These are phyloP conservation scores for Colletotrichum navitas DNA, from an alignment of 2,329 filamentous ascomycete species.

Conservation along the genomic window DNA sequence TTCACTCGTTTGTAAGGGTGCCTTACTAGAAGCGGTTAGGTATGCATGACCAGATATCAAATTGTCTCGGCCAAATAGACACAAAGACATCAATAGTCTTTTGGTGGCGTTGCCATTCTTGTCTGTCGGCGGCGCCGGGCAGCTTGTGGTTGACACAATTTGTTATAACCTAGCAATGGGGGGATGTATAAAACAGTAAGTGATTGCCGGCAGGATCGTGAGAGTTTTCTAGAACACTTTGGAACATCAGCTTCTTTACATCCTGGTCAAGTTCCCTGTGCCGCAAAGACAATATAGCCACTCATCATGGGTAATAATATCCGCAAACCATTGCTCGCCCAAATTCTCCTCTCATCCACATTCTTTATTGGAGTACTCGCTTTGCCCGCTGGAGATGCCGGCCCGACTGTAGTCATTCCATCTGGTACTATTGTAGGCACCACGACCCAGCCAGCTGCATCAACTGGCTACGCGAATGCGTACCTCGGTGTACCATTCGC, in stretches of 20 bases:
- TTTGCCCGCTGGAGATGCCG: constrained; percentile 11
- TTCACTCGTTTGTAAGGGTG: no score
- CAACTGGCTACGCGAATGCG: constrained; percentile 27
- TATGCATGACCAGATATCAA: no score
- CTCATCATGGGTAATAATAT: constrained; percentile 20
- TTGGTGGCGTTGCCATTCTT: not conserved
- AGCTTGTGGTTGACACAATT: not conserved
- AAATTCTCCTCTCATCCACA: constrained; percentile 17
- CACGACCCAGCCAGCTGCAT: constrained; percentile 10
- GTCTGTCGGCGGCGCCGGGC: not conserved
- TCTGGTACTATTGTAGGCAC: constrained; percentile 30
- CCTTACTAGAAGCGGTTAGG: no score
- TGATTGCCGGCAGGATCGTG: not conserved
- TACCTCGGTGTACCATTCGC: constrained; percentile 34
- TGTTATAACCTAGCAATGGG: not conserved
- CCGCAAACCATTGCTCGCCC: not conserved
- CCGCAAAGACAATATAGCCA: not conserved
- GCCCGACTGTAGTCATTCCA: constrained; percentile 23
- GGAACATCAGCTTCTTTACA: not conserved
- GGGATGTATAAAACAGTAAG: not conserved
- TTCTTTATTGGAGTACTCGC: constrained; percentile 15
- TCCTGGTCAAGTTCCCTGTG: not conserved
- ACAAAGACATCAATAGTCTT: constrained; percentile 11
- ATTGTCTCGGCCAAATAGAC: no score
- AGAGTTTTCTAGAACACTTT: not conserved